phyloP scores from a whole-genome alignment of 768 basidiomycete genomes.

The Chiua virens region DNA sequence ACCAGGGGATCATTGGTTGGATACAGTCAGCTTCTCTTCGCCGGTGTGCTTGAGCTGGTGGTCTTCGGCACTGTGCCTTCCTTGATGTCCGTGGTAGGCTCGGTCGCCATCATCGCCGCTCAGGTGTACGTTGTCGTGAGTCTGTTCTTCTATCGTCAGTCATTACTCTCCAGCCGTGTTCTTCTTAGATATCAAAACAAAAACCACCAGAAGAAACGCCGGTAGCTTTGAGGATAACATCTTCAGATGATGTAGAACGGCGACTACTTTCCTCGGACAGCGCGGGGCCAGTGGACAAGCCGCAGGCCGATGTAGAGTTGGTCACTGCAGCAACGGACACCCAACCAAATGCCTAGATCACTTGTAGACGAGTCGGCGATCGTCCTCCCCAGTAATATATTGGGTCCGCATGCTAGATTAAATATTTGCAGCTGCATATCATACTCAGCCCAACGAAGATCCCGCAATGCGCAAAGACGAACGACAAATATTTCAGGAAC shows the following conservation, averaged over 20 bases:
- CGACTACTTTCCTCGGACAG: background rate
- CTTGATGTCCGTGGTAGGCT: conserved; percentile 59
- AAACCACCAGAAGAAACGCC: background rate
- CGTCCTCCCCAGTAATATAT: too few relatives aligned
- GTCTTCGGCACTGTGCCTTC: conserved; percentile 65
- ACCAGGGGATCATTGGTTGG: conserved; percentile 61
- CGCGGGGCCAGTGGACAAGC: background rate
- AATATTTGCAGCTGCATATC: too few relatives aligned
- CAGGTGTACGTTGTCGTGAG: conserved; percentile 2
- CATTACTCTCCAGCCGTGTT: background rate
- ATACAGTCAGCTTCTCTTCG: conserved; percentile 68
- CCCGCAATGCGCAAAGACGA: too few relatives aligned
- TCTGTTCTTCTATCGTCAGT: background rate
- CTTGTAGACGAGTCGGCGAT: too few relatives aligned
- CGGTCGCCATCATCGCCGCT: conserved; percentile 54
- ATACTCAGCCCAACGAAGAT: too few relatives aligned
- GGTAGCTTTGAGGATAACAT: background rate
- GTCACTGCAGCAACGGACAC: background rate
- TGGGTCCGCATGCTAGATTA: too few relatives aligned
- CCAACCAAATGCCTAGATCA: background rate
- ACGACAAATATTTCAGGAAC: too few relatives aligned
- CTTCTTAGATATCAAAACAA: conserved; percentile 2
- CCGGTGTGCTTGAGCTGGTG: conserved; percentile 59
- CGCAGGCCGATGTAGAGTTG: background rate
- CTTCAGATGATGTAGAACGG: background rate